Evolutionary conservation across 108 stramenopile species (phyloP), one percentile per base, ranked within the genome.

Genomic region (Skeletonema marinoi): DNA sequence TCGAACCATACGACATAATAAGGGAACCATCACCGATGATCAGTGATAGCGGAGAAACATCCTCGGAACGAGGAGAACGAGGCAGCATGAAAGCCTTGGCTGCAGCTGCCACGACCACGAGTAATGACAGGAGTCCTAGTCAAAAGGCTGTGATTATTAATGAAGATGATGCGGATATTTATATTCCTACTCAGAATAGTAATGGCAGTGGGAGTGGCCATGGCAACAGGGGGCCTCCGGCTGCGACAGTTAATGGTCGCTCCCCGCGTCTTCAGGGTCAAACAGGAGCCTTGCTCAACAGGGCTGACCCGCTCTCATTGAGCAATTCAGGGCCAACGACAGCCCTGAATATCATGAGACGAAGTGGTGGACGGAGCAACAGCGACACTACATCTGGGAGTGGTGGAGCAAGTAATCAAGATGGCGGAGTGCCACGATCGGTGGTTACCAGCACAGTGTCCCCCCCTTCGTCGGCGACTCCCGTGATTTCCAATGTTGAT

Each of bases 31-130:
- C 54, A 25, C 54, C 54, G 54, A 56, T 56, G 54, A 56, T 56
- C 54, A 56, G 54, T 29, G 54, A 56, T 6, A 56, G 54, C 25
- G 54, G 54, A 56, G 54, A 56, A 56, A 56, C 54, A 56, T 56
- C 54, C 25, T 56, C 54, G n/a, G 54, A 56, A 56, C 54, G 54
- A 16, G 44, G 44, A 17, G 54, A 56, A 56, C 54, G 54, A 56
- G 54, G 25, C 2, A 25, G 19, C 16, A 56, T 56, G 54, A 21
- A 29, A 56, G 54, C 54, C 21, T 2, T 56, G 54, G 54, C 54
- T 25, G 9, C 54, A 5, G 19, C 54, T 56, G 54, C 54, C 54
- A 25, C 25, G 54, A 56, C 54, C 10, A 19, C 9, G 9, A 17
- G 11, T 41, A 5, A 46, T 3, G 44, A 21, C 0, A 21, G 19